Evolutionary conservation across 2,329 filamentous ascomycete genomes (phyloP).

Genomic region (Emergomyces orientalis): DNA sequence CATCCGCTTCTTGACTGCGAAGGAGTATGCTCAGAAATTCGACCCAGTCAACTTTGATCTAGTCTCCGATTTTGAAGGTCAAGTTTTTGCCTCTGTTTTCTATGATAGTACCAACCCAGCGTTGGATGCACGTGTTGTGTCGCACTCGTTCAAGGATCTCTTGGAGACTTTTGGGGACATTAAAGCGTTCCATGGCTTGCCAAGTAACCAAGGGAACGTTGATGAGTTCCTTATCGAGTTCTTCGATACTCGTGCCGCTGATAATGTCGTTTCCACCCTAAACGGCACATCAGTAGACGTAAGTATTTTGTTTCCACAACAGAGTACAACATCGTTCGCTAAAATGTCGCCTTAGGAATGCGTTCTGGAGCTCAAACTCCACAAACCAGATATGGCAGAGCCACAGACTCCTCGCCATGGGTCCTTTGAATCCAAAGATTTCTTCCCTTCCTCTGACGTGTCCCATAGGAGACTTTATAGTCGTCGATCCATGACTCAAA

Average conservation of each 20-base stretch:
- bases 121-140: conserved; percentile 30
- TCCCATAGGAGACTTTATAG: conserved; percentile 14
- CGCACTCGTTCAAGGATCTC: conserved; percentile 39
- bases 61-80: conserved; percentile 45
- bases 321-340: neutral
- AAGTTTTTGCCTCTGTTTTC: conserved; percentile 45
- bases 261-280: conserved; percentile 28
- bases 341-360: conserved; percentile 20
- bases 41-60: conserved; percentile 21
- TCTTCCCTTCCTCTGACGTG: conserved; percentile 14
- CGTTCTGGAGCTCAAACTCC: conserved; percentile 23
- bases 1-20: conserved; percentile 38
- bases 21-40: conserved; percentile 36
- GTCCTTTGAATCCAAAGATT: conserved; percentile 14
- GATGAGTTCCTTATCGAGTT: conserved; percentile 34
- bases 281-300: conserved; percentile 31
- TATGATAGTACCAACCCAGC: conserved; percentile 24
- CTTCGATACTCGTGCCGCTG: conserved; percentile 30
- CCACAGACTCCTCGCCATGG: conserved; percentile 14
- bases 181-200: conserved; percentile 26
- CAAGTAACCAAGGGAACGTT: conserved; percentile 23
- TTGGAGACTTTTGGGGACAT: conserved; percentile 32
- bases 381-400: conserved; percentile 24
- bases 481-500: conserved; percentile 14
- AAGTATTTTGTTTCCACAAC: conserved; percentile 11